Percentiles rank a stretch among this genome's conserved stretches.
These are phyloP conservation scores for Hysterangium stoloniferum DNA, from an alignment of 768 basidiomycete genomes.

Conservation along the genomic window DNA sequence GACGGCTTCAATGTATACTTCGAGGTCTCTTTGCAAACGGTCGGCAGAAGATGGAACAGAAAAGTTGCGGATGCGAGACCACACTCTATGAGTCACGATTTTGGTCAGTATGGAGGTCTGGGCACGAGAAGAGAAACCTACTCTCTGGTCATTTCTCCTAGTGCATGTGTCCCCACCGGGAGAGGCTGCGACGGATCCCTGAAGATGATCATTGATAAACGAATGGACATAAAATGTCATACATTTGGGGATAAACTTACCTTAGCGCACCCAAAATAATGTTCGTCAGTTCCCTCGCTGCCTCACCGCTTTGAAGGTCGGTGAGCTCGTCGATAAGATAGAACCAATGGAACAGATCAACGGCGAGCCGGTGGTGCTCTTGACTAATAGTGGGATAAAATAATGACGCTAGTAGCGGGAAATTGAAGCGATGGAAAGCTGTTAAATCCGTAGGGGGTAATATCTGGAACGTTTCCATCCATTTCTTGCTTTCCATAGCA, in stretches of 20 bases:
- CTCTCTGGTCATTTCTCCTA: background rate
- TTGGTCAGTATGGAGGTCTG: background rate
- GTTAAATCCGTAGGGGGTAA: slow-evolving; percentile 14
- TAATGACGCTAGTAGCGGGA: slow-evolving; percentile 23
- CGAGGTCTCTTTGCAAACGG: background rate
- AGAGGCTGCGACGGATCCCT: background rate
- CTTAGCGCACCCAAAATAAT: slow-evolving; percentile 1
- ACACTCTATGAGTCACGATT: background rate
- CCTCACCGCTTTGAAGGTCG: slow-evolving; percentile 17
- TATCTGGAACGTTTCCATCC: slow-evolving; percentile 15
- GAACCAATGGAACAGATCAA: slow-evolving; percentile 27
- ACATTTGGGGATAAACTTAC: background rate
- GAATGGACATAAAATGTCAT: background rate
- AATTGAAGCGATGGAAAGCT: slow-evolving; percentile 19
- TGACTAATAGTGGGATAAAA: slow-evolving; percentile 29
- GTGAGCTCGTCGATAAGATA: slow-evolving; percentile 27
- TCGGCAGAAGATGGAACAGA: background rate
- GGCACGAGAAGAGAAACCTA: background rate
- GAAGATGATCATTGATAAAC: background rate
- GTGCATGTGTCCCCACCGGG: background rate
- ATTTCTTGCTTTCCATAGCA: slow-evolving; percentile 49
- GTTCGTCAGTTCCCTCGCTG: background rate
- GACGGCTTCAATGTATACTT: slow-evolving; percentile 1
- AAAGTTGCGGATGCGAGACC: background rate
- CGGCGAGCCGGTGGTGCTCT: slow-evolving; percentile 20